phyloP scores from a whole-genome alignment of 345 rosid species.

The Eucalyptus pauciflora region DNA sequence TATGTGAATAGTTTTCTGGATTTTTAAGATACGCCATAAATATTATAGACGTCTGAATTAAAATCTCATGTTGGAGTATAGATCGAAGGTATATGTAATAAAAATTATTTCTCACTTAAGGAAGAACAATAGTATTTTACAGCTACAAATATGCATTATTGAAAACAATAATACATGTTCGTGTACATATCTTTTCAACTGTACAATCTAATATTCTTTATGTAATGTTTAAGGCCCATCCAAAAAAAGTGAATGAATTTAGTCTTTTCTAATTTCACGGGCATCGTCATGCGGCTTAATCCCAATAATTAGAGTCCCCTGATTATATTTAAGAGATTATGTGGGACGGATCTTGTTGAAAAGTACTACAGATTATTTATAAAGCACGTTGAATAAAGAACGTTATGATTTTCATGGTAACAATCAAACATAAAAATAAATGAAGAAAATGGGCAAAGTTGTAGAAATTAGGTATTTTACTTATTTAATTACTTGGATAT shows the following conservation, averaged over 20 bases:
- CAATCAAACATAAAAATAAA: background rate
- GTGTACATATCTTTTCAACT: background rate
- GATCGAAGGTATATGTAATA: background rate
- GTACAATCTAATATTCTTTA: background rate
- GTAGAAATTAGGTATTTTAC: background rate
- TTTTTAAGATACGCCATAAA: background rate
- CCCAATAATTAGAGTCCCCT: background rate
- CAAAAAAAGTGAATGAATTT: background rate
- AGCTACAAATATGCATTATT: background rate
- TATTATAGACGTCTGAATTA: background rate
- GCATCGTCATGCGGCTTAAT: fast-evolving
- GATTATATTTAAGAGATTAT: background rate
- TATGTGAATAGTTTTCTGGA: too few relatives aligned
- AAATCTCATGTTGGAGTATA: background rate
- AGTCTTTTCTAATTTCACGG: background rate
- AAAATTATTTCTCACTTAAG: background rate
- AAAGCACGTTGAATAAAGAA: background rate
- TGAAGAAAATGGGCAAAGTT: background rate
- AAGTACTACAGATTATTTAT: background rate
- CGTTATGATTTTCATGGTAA: background rate
- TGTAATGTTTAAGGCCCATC: background rate
- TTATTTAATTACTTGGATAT: background rate
- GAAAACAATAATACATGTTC: background rate
- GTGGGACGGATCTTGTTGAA: background rate
- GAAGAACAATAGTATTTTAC: background rate